Evolutionary conservation across 768 basidiomycete species (phyloP).

Genomic region (Trametes meyenii): DNA sequence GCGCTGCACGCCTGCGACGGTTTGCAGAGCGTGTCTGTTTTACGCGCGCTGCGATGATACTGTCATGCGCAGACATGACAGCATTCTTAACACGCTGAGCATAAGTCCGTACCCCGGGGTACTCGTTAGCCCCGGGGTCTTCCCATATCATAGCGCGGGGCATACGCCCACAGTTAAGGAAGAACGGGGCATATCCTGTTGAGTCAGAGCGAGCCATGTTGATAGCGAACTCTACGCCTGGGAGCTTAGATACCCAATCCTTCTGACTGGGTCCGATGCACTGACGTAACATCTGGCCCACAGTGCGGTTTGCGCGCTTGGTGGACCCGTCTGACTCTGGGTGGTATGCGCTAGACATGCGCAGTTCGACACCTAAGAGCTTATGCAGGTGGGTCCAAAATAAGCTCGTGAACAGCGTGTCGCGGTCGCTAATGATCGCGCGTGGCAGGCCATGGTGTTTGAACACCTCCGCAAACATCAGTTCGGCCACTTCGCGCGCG

Average conservation of each 20-base stretch:
- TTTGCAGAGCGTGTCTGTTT: constrained; percentile 39
- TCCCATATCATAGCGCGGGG: constrained; percentile 39
- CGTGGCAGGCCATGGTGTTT: constrained; percentile 45
- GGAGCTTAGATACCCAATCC: too few species aligned
- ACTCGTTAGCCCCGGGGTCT: constrained; percentile 2
- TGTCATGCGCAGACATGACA: constrained; percentile 35
- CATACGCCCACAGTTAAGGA: too few species aligned
- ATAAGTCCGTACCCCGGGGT: constrained; percentile 33
- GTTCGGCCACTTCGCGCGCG: constrained; percentile 37
- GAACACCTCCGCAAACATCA: constrained; percentile 39
- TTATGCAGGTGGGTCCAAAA: constrained; percentile 44
- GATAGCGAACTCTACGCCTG: too few species aligned
- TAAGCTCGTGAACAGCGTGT: constrained; percentile 34
- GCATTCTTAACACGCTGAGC: constrained; percentile 31
- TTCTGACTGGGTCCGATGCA: too few species aligned
- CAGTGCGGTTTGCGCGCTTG: too few species aligned
- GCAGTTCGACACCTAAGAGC: constrained; percentile 33
- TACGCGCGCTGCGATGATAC: constrained; percentile 27
- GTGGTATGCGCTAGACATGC: constrained; percentile 46
- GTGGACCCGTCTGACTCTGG: too few species aligned
- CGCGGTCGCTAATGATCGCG: constrained; percentile 29
- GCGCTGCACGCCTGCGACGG: not conserved
- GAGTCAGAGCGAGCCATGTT: too few species aligned
- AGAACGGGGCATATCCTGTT: too few species aligned
- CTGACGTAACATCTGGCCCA: too few species aligned